phyloP scores from a whole-genome alignment of 2,329 filamentous ascomycete genomes.

The Colletotrichum sp. region DNA sequence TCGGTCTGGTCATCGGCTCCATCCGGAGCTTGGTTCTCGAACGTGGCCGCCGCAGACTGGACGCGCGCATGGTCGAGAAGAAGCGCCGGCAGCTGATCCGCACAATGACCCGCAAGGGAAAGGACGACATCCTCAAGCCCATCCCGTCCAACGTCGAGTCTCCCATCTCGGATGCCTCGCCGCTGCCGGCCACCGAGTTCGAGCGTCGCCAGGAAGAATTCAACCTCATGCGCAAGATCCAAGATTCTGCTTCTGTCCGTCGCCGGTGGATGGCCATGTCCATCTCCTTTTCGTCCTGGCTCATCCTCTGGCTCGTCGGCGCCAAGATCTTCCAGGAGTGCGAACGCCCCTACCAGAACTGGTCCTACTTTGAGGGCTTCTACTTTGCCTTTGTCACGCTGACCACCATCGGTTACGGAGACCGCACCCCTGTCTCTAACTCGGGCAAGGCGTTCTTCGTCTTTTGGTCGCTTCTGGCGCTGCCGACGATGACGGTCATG shows the following conservation, averaged over 20 bases:
- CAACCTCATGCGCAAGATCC: constrained; percentile 81
- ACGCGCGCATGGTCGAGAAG: constrained; percentile 65
- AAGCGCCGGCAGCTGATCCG: constrained; percentile 55
- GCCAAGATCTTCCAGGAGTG: constrained; percentile 72
- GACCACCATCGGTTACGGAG: constrained; percentile 84
- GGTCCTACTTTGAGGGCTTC: constrained; percentile 80
- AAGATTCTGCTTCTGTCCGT: constrained; percentile 66
- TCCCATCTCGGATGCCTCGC: background rate
- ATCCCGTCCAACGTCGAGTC: constrained; percentile 31
- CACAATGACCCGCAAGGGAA: constrained; percentile 48
- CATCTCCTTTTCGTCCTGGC: constrained; percentile 71
- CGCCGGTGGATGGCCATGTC: constrained; percentile 77
- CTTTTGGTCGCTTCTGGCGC: constrained; percentile 86
- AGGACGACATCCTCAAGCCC: constrained; percentile 55
- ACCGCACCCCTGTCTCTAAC: constrained; percentile 77
- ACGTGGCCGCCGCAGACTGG: constrained; percentile 58
- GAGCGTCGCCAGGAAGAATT: constrained; percentile 75
- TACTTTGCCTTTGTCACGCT: constrained; percentile 89
- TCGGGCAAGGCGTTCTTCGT: constrained; percentile 86
- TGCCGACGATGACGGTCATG: constrained; percentile 88
- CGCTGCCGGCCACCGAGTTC: constrained; percentile 43
- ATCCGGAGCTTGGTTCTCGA: constrained; percentile 72
- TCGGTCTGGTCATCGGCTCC: constrained; percentile 83
- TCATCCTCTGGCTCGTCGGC: constrained; percentile 80
- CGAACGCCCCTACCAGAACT: constrained; percentile 59